phyloP scores from a whole-genome alignment of 148 eudicot species.

The Camellia granthamiana region DNA sequence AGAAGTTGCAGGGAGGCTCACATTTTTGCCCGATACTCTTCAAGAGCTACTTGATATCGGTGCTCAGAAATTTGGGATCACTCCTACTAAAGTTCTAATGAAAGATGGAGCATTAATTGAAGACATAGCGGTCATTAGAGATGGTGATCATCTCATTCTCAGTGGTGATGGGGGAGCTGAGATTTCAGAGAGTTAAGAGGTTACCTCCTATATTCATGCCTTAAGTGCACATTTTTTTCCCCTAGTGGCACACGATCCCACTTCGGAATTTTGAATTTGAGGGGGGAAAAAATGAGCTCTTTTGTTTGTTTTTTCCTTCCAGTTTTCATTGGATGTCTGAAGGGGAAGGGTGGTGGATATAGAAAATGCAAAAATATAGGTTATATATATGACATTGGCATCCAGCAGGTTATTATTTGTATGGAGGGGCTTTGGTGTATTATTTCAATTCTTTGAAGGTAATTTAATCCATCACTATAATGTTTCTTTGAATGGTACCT shows the following conservation, averaged over 20 bases:
- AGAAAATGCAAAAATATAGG: neutral
- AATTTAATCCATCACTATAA: too few relatives aligned
- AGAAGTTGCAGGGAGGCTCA: slow-evolving; percentile 34
- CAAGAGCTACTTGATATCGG: slow-evolving; percentile 60
- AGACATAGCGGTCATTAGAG: slow-evolving; percentile 59
- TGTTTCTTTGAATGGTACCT: too few relatives aligned
- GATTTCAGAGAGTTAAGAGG: neutral
- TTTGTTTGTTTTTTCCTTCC: too few relatives aligned
- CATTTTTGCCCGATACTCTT: slow-evolving; percentile 52
- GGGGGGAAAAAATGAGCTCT: too few relatives aligned
- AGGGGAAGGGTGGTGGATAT: neutral
- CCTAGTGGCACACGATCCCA: neutral
- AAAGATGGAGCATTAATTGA: slow-evolving; percentile 67
- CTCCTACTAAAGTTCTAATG: slow-evolving; percentile 36
- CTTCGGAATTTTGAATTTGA: neutral
- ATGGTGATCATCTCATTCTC: slow-evolving; percentile 68
- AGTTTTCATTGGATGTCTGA: neutral
- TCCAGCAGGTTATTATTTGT: neutral
- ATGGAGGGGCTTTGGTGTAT: neutral
- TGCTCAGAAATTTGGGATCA: slow-evolving; percentile 45
- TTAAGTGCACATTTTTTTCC: neutral
- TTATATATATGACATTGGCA: neutral
- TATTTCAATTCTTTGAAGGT: too few relatives aligned
- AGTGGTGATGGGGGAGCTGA: slow-evolving; percentile 20
- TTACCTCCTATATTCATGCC: neutral